Evolutionary conservation across 2,329 filamentous ascomycete genomes (phyloP), one percentile per base, ranked within the genome.

Genomic region (Dothideomycetes sp.): DNA sequence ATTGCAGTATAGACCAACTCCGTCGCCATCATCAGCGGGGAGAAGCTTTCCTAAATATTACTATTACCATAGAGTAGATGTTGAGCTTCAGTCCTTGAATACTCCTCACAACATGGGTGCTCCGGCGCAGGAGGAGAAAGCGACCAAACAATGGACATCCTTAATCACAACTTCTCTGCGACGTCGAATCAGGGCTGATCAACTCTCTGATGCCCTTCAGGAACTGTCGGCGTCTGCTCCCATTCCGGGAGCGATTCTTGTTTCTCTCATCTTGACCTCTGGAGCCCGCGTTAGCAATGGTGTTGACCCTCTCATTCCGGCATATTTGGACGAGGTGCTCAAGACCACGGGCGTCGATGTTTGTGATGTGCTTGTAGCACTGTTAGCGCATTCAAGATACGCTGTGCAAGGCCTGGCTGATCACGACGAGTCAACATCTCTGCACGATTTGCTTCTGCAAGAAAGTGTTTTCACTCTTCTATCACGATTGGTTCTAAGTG

Each of bases 391-490:
- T 15, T 57, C 55, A 3, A 44, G 31, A 15, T 53, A 47, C 18
- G 24, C 33, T 10, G 24, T 34, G 10, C 34, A 30, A 19, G 34
- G 14, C 8, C 16, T 33, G 4, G 35, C 18, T 7, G 36, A 39
- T 11, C 24, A 37, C 8, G 33, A 19, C 9, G 27, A 16, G 8
- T 38, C 29, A 14, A 36, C 34, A 34, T 27, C 32, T 2, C 33
- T 37, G n/a, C 49, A 48, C 10, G 36, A 54, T 15, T 51, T 52
- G 12, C 46, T 50, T 1, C 53, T 50, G 36, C 56, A 59, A 38
- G 57, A 60, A 38, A 43, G 48, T 12, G 51, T 56, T 3, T 54
- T 60, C 35, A 46, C 43, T 18, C 39, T 56, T 11, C 38, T 60
- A 12, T 46, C 48, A 4, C 48, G 52, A 15, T 38, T 52, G 15